Conservation (phyloP, 108 stramenopile genomes). For the Aurantiochytrium sp. region DNA sequence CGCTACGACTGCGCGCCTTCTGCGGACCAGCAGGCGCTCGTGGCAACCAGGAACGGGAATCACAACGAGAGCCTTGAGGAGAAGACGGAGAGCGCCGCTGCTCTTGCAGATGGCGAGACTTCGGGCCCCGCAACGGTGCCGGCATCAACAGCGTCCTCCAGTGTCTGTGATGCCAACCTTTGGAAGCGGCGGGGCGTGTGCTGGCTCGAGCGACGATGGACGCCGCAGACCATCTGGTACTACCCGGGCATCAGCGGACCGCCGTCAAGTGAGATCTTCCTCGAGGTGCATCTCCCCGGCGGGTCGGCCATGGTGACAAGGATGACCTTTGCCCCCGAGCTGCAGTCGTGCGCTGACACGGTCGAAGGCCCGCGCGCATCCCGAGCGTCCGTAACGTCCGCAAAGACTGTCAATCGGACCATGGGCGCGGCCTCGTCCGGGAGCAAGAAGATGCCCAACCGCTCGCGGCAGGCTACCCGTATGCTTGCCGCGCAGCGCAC, state of each 20-base stretch:
- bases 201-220: not conserved
- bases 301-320: not conserved
- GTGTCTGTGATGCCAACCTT: not conserved
- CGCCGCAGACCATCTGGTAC: slow-evolving; percentile 11
- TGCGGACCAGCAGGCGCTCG: not conserved
- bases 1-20: not conserved
- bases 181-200: slow-evolving; percentile 6
- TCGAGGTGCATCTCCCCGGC: not conserved
- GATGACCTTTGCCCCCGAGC: not conserved
- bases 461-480: no score
- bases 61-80: no score
- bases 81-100: no score
- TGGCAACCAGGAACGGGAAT: not conserved
- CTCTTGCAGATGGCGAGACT: no score
- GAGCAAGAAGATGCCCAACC: not conserved
- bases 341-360: not conserved
- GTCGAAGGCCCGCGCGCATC: not conserved
- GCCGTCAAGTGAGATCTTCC: not conserved
- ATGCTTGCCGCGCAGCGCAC: no score
- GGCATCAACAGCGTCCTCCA: no score
- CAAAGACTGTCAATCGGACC: no score
- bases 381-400: not conserved
- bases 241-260: not conserved
- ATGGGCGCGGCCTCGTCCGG: no score
- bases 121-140: no score